Base-by-base conservation (phyloP, 2,329 filamentous ascomycete species). In the Aspergillus terreus region DNA sequence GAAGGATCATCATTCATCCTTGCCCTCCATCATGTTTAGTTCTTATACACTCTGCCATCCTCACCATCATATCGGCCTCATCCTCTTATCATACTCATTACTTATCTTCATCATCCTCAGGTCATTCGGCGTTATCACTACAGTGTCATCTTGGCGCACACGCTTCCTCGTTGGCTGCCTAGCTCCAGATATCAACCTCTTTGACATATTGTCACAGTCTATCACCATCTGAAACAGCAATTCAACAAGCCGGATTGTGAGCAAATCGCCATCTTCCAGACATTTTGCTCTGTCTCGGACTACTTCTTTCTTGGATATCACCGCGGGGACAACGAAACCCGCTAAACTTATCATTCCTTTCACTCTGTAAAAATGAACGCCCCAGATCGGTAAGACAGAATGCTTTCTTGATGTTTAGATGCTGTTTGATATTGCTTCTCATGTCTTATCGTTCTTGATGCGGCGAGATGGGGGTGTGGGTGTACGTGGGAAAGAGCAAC, bases 351-450 rank as follows among this genome's bases (percentile, higher is more conserved):
- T 21, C 25, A 15, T 25, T 19, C n/a, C 14, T 30, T 15, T 19
- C 33, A 38, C 17, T n/a, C 23, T 14, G 35, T 32, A 62, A 69
- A 60, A 17, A 82, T 82, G 79, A 82, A 82, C 67, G 66, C 66
- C 0, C 66, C 66, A 14, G 66, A 69, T 51, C 57, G 66, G 79
- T 82, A 71, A 69, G 65, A 19, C 33, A 23, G 35, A 25, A 23
- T 38, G 36, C 40, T 10, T 56, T 40, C 50, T 30, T 35, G 3
- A 25, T 19, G 14, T 41, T 19, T n/a, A 17, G 21, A 30, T 30
- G 27, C 27, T 30, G 27, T 10, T 30, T 30, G 23, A 30, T 10
- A 30, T 30, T 30, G 27, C 27, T 11, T 30, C 27, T 30, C 27
- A 6, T 19, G 27, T 47, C 21, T 7, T 30, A 10, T 21, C 19